phyloP scores from a whole-genome alignment of 192 early-diverging fungal genomes.

The Funneliformis mosseae region DNA sequence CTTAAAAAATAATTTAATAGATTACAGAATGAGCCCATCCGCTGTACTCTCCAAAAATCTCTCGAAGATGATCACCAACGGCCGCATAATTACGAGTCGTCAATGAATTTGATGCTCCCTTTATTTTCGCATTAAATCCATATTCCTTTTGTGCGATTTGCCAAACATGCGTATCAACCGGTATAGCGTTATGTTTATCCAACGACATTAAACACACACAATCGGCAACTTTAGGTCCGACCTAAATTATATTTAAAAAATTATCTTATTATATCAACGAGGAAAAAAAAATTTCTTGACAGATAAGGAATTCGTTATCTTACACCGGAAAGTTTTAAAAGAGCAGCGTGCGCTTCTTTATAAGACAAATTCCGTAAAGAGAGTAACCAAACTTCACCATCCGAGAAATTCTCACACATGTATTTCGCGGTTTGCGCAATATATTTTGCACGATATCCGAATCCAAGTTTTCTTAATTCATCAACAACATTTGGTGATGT shows the following conservation, averaged over 20 bases:
- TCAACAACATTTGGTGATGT: slow-evolving; percentile 61
- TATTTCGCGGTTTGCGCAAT: slow-evolving; percentile 74
- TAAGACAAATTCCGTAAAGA: slow-evolving; percentile 60
- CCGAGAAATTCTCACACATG: slow-evolving; percentile 34
- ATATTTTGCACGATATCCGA: slow-evolving; percentile 96
- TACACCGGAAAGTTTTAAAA: slow-evolving; percentile 76
- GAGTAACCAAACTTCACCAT: slow-evolving; percentile 64
- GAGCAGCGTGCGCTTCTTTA: slow-evolving; percentile 55
- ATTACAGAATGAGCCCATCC: slow-evolving; percentile 81
- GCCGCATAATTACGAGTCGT: slow-evolving; percentile 66
- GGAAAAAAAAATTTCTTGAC: not conserved
- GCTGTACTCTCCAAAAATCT: slow-evolving; percentile 75
- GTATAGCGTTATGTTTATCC: slow-evolving; percentile 79
- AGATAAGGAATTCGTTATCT: not conserved
- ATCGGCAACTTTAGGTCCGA: slow-evolving; percentile 97
- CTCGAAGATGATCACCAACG: slow-evolving; percentile 71
- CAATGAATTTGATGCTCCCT: slow-evolving; percentile 60
- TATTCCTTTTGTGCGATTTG: slow-evolving; percentile 89
- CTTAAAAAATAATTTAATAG: not conserved
- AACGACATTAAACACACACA: slow-evolving; percentile 93
- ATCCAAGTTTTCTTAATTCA: slow-evolving; percentile 74
- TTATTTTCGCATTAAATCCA: slow-evolving; percentile 50
- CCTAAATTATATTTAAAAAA: slow-evolving; percentile 26
- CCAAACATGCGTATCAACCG: slow-evolving; percentile 97
- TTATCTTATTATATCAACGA: no score